Conservation (phyloP, 176 grass and related monocot genomes). For the Paspalum notatum region DNA sequence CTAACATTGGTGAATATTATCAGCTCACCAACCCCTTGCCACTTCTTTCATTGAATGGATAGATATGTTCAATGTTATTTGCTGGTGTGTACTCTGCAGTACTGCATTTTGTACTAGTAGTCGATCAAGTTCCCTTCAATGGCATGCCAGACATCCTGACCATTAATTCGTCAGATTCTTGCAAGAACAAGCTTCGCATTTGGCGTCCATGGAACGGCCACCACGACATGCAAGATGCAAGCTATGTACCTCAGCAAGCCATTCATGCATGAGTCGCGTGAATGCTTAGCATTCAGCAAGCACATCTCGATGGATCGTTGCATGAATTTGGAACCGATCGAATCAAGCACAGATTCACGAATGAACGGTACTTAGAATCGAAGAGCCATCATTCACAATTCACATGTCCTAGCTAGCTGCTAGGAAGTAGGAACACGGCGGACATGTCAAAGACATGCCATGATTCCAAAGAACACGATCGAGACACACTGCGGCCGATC, state of each 20-base stretch:
- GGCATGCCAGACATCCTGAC: conserved; percentile 16
- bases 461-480: conserved; percentile 15
- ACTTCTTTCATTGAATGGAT: conserved; percentile 20
- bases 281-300: conserved; percentile 7
- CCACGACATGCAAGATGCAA: conserved; percentile 14
- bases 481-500: not conserved
- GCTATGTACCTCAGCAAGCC: conserved; percentile 1
- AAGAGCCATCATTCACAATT: not conserved
- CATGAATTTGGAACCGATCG: conserved; percentile 27
- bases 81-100: no score
- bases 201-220: not conserved
- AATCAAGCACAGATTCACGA: conserved; percentile 44
- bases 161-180: not conserved
- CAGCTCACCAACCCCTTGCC: conserved; percentile 12
- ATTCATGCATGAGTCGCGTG: not conserved
- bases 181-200: conserved; percentile 5
- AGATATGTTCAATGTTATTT: not conserved
- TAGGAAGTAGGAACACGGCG: conserved; percentile 30
- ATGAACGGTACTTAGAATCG: conserved; percentile 45
- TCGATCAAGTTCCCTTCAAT: not conserved
- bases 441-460: conserved; percentile 12
- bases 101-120: not conserved
- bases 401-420: conserved; percentile 17
- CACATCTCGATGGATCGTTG: not conserved
- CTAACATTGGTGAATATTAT: conserved; percentile 19